Evolutionary conservation across 164 flowering plant genomes (phyloP).

Genomic region (Paratinospora sagittata): DNA sequence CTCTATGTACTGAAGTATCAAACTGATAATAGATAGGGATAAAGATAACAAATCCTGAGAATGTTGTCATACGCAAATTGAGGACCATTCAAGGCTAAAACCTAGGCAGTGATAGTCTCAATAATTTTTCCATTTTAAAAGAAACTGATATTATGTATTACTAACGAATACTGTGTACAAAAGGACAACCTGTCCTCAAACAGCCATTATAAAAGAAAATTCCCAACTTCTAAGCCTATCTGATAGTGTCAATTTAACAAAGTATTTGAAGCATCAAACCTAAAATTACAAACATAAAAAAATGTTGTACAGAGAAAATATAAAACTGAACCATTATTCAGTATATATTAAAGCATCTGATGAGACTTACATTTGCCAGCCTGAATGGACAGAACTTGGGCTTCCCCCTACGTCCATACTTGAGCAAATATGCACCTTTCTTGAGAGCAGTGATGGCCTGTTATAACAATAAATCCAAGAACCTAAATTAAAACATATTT

Average conservation of each 20-base stretch:
- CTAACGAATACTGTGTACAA: too few species aligned
- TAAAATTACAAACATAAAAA: not conserved
- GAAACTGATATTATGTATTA: too few species aligned
- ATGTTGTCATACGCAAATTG: too few species aligned
- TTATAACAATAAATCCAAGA: conserved; percentile 16
- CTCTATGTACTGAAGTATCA: not conserved
- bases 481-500: conserved; percentile 9
- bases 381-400: conserved; percentile 96
- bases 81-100: too few species aligned
- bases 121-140: too few species aligned
- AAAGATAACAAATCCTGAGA: too few species aligned
- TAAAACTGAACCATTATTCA: not conserved
- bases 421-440: conserved; percentile 86
- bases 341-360: not conserved
- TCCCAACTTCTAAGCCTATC: too few species aligned
- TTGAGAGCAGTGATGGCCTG: conserved; percentile 96
- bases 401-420: conserved; percentile 96
- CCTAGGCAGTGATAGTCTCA: too few species aligned
- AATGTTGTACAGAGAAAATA: not conserved
- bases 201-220: too few species aligned
- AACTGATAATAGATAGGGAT: too few species aligned
- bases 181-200: too few species aligned
- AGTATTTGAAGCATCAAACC: not conserved
- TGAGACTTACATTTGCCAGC: conserved; percentile 73
- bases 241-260: too few species aligned